A percentile compares a stretch with the other conserved stretches of the same genome.
Evolutionary conservation across 768 basidiomycete genomes (phyloP).

Genomic region (Mycena rosella): DNA sequence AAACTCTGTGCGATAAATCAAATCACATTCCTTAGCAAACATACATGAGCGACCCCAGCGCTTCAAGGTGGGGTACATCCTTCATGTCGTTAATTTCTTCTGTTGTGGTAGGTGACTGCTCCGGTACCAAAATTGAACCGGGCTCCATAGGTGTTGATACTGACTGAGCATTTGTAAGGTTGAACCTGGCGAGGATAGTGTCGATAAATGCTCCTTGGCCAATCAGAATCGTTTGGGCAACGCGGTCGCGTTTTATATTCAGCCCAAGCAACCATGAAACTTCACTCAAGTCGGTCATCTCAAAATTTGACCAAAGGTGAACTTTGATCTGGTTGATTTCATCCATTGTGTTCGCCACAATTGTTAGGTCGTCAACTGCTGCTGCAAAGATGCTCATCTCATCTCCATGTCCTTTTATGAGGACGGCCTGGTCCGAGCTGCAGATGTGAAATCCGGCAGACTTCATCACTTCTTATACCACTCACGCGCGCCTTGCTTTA

Average conservation of each 20-base stretch:
- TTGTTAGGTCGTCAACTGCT: constrained; percentile 1
- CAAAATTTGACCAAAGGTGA: constrained; percentile 25
- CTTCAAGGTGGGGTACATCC: background rate
- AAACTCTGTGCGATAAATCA: constrained; percentile 32
- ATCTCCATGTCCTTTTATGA: background rate
- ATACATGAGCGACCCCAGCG: constrained; percentile 10
- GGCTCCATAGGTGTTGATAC: constrained; percentile 43
- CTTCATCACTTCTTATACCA: background rate
- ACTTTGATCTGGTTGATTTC: background rate
- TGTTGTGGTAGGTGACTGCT: background rate
- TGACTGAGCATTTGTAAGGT: constrained; percentile 44
- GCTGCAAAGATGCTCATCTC: background rate
- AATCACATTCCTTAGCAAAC: constrained; percentile 1
- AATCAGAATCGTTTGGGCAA: constrained; percentile 33
- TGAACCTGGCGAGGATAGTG: constrained; percentile 43
- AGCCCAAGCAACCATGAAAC: constrained; percentile 38
- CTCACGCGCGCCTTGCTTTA: too few species aligned
- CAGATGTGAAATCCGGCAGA: constrained; percentile 4
- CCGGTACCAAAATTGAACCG: constrained; percentile 26
- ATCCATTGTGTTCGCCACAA: background rate
- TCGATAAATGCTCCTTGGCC: constrained; percentile 44
- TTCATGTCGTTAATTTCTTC: background rate
- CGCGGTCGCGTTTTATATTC: constrained; percentile 35
- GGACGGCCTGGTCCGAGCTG: constrained; percentile 13
- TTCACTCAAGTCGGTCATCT: constrained; percentile 45